These are phyloP conservation scores for Zymoseptoria brevis DNA, from an alignment of 2,329 filamentous ascomycete genomes.

Conservation along the genomic window DNA sequence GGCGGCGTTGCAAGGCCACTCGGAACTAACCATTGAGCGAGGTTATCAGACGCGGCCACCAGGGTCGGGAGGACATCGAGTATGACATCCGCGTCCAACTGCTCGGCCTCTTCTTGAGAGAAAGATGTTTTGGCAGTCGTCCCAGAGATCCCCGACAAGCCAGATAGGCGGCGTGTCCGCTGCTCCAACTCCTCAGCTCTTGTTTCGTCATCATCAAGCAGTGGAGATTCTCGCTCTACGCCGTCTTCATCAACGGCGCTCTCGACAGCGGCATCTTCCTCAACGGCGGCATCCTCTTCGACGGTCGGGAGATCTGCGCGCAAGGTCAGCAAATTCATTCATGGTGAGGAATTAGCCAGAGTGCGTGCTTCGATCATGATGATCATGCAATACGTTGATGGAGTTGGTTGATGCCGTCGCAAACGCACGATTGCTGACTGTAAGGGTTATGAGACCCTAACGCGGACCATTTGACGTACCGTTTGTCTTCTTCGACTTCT, in stretches of 20 bases:
- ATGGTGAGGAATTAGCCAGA: neutral
- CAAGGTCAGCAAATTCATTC: neutral
- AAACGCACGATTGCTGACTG: neutral
- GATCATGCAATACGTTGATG: conserved; percentile 1
- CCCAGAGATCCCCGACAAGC: conserved; percentile 37
- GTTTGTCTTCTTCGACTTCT: conserved; percentile 2
- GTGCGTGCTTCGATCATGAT: neutral
- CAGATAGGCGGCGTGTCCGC: conserved; percentile 6
- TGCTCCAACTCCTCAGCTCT: neutral
- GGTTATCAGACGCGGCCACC: conserved; percentile 18
- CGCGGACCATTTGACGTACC: neutral
- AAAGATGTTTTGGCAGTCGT: conserved; percentile 42
- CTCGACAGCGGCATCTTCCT: conserved; percentile 5
- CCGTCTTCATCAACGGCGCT: conserved; percentile 14
- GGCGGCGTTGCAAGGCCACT: conserved; percentile 17
- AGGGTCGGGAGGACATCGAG: conserved; percentile 35
- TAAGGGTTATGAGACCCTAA: neutral
- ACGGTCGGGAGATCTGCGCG: conserved; percentile 4
- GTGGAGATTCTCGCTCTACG: neutral
- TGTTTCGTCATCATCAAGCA: neutral
- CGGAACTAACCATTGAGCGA: conserved; percentile 25
- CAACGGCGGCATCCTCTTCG: conserved; percentile 3
- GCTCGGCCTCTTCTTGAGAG: conserved; percentile 36
- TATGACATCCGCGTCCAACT: conserved; percentile 36
- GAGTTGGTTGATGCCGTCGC: neutral